Conservation (phyloP, 192 early-diverging fungal genomes). For the Gamsiella multidivaricata region DNA sequence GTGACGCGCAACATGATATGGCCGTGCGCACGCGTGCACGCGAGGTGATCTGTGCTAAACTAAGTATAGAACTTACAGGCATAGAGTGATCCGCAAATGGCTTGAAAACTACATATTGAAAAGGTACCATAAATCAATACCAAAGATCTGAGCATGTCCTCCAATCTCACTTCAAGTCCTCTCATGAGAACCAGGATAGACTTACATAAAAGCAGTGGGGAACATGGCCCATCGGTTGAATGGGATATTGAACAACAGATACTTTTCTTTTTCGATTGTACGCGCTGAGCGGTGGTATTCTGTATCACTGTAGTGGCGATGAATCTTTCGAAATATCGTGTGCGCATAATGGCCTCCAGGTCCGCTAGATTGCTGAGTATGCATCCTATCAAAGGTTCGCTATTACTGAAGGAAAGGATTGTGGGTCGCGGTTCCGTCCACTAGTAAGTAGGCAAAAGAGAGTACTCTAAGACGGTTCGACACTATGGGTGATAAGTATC, state of each 20-base stretch:
- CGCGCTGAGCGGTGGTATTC: slow-evolving; percentile 27
- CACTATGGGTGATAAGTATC: too few relatives aligned
- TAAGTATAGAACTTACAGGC: slow-evolving; percentile 54
- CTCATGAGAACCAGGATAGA: neutral
- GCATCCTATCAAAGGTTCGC: too few relatives aligned
- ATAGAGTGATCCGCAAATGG: slow-evolving; percentile 71
- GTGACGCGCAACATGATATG: neutral
- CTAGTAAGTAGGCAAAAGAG: too few relatives aligned
- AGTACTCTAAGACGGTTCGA: too few relatives aligned
- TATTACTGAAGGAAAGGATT: neutral
- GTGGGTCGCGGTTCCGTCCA: too few relatives aligned
- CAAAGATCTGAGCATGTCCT: too few relatives aligned
- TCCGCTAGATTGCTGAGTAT: too few relatives aligned
- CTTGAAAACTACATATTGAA: slow-evolving; percentile 60
- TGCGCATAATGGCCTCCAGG: neutral
- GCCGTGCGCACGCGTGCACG: neutral
- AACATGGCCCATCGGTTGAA: slow-evolving; percentile 70
- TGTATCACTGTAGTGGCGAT: slow-evolving; percentile 45
- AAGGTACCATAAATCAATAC: neutral
- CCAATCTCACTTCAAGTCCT: too few relatives aligned
- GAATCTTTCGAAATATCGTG: slow-evolving; percentile 16
- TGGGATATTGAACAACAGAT: slow-evolving; percentile 43
- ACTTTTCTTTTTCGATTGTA: slow-evolving; percentile 49
- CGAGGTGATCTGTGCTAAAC: slow-evolving; percentile 10
- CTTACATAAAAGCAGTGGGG: slow-evolving; percentile 66